Evolutionary conservation across 768 basidiomycete species (phyloP).

Genomic region (Mycena sanguinolenta): DNA sequence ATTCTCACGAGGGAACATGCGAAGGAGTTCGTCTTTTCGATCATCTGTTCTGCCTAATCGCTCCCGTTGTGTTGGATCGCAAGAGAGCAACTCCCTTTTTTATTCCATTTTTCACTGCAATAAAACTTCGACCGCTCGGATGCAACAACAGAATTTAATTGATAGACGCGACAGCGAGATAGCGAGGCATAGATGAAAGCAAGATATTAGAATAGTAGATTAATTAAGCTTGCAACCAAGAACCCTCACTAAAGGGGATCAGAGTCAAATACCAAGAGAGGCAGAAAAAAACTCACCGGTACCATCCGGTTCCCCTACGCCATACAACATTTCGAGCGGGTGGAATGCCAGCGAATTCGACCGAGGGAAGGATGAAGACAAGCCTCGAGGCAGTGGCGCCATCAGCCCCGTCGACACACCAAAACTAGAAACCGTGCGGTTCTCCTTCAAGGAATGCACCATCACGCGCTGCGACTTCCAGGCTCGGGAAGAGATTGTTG

Average conservation of each 20-base stretch:
- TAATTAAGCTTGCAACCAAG: slow-evolving; percentile 23
- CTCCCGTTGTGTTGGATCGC: too few relatives aligned
- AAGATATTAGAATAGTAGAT: slow-evolving; percentile 11
- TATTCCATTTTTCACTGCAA: too few relatives aligned
- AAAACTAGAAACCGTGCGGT: slow-evolving; percentile 56
- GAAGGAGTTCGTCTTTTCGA: too few relatives aligned
- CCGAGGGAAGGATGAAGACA: slow-evolving; percentile 72
- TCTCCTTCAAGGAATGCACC: slow-evolving; percentile 67
- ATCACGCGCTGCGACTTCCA: slow-evolving; percentile 77
- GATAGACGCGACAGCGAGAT: slow-evolving; percentile 10
- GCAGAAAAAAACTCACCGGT: slow-evolving; percentile 52
- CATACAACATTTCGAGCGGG: slow-evolving; percentile 88
- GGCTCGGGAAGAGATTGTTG: slow-evolving; percentile 68
- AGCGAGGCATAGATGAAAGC: slow-evolving; percentile 1
- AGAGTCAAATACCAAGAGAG: background rate
- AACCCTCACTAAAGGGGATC: slow-evolving; percentile 22
- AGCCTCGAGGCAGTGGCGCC: slow-evolving; percentile 65
- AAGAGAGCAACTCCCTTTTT: too few relatives aligned
- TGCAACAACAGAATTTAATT: too few relatives aligned
- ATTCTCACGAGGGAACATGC: too few relatives aligned
- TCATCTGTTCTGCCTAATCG: too few relatives aligned
- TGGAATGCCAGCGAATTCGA: slow-evolving; percentile 82
- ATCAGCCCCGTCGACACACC: slow-evolving; percentile 68
- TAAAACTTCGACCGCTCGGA: too few relatives aligned
- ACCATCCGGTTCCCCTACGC: slow-evolving; percentile 80